Percentiles rank a stretch among this genome's conserved stretches.
phyloP scores from a whole-genome alignment of 1,139 yeast genomes.

The Schwanniomyces etchellsii region DNA sequence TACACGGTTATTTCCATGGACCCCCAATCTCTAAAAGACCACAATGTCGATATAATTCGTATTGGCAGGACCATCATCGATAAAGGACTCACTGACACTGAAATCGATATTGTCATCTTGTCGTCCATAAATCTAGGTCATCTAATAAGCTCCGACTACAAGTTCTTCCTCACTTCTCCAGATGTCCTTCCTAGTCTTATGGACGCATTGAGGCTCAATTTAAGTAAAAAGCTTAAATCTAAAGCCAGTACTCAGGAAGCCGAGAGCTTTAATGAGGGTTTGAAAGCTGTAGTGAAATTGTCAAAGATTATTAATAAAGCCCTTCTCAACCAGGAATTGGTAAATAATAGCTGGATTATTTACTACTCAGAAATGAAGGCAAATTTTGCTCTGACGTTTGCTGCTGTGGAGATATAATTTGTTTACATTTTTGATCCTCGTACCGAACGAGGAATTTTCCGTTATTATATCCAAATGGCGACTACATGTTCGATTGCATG shows the following conservation, averaged over 20 bases:
- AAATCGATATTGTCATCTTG: constrained; percentile 34
- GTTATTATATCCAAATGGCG: no score
- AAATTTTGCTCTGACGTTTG: background rate
- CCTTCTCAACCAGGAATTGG: constrained; percentile 11
- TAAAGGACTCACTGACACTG: constrained; percentile 32
- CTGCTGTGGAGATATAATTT: constrained; percentile 1
- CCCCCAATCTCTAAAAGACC: constrained; percentile 14
- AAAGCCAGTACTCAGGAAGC: constrained; percentile 42
- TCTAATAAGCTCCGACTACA: constrained; percentile 17
- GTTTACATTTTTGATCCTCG: no score
- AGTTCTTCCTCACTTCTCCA: constrained; percentile 13
- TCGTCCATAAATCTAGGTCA: constrained; percentile 30
- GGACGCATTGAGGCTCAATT: constrained; percentile 20
- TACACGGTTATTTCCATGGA: constrained; percentile 43
- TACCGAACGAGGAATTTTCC: no score
- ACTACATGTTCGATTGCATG: no score
- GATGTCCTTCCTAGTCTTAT: constrained; percentile 17
- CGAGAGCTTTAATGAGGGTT: constrained; percentile 28
- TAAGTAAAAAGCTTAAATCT: constrained; percentile 30
- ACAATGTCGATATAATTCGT: constrained; percentile 15
- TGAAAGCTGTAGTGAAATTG: constrained; percentile 23
- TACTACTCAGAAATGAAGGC: constrained; percentile 9
- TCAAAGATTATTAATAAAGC: constrained; percentile 15
- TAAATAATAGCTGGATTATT: constrained; percentile 11
- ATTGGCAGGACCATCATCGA: constrained; percentile 25